Percentiles rank a stretch among this genome's conserved stretches.
Conservation (phyloP, 768 basidiomycete genomes). For the Mycena crocata region DNA sequence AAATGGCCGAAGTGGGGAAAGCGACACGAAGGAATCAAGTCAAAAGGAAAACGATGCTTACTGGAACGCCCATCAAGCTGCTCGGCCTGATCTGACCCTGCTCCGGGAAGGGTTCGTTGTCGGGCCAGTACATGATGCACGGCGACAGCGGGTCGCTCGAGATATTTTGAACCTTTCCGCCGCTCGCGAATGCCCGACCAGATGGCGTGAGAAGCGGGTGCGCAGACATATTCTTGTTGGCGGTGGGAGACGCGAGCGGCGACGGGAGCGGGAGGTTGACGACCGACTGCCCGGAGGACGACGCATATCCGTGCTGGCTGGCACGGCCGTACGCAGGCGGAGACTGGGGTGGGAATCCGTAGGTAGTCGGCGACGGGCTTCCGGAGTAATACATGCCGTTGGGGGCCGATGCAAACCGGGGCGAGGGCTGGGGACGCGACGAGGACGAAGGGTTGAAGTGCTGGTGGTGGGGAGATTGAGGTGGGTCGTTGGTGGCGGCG, state of each 20-base stretch:
- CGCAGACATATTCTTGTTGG: slow-evolving; percentile 21
- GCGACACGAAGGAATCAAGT: not conserved
- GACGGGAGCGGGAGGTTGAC: slow-evolving; percentile 25
- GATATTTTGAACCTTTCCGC: slow-evolving; percentile 85
- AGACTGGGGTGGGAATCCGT: slow-evolving; percentile 19
- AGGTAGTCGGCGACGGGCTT: slow-evolving; percentile 21
- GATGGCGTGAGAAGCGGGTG: slow-evolving; percentile 77
- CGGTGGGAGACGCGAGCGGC: slow-evolving; percentile 17
- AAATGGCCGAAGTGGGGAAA: slow-evolving; percentile 25
- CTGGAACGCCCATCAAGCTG: slow-evolving; percentile 64
- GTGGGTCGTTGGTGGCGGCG: slow-evolving; percentile 36
- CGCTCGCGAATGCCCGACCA: slow-evolving; percentile 79
- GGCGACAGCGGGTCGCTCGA: slow-evolving; percentile 77
- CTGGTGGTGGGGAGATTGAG: slow-evolving; percentile 41
- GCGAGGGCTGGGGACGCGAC: slow-evolving; percentile 24
- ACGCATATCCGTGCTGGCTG: slow-evolving; percentile 1
- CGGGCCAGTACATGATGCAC: slow-evolving; percentile 92
- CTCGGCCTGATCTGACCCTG: slow-evolving; percentile 75
- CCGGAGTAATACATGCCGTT: slow-evolving; percentile 24
- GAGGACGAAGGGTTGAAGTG: slow-evolving; percentile 11
- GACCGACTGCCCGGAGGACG: slow-evolving; percentile 5
- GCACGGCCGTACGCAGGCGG: slow-evolving; percentile 11
- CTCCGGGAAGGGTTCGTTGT: slow-evolving; percentile 87
- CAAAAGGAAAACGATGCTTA: slow-evolving; percentile 44
- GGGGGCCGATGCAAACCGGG: slow-evolving; percentile 27